Evolutionary conservation across 192 early-diverging fungal genomes (phyloP).

Genomic region (Podila minutissima): DNA sequence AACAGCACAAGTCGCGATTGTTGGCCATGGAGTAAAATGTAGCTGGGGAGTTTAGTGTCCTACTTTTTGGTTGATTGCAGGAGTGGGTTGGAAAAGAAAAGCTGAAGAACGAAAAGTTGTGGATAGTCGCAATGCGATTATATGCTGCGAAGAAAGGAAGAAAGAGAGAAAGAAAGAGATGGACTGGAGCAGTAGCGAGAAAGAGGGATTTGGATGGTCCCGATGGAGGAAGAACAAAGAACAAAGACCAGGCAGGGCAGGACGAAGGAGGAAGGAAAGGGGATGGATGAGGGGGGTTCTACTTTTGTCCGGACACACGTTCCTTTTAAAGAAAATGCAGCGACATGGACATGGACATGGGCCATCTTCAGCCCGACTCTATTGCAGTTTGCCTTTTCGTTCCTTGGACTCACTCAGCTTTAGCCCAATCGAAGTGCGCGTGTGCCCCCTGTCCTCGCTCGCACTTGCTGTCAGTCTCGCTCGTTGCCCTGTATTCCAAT

Average conservation of each 20-base stretch:
- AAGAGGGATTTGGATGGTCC: neutral
- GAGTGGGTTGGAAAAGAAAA: too few species aligned
- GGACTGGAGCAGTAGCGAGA: neutral
- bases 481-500: neutral
- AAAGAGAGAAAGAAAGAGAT: neutral
- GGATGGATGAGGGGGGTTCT: neutral
- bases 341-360: too few species aligned
- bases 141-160: too few species aligned
- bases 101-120: too few species aligned
- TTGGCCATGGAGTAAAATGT: constrained; percentile 5
- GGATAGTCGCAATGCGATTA: neutral
- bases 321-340: neutral
- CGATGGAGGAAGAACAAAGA: neutral
- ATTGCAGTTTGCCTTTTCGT: too few species aligned
- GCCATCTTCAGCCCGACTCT: neutral
- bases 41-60: too few species aligned
- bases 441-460: neutral
- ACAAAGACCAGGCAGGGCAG: neutral
- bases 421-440: neutral
- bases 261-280: neutral
- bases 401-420: too few species aligned
- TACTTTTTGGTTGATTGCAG: too few species aligned
- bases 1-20: constrained; percentile 43
- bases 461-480: neutral
- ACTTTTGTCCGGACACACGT: neutral